Conservation (phyloP, 768 basidiomycete genomes). For the Suillus subaureus region DNA sequence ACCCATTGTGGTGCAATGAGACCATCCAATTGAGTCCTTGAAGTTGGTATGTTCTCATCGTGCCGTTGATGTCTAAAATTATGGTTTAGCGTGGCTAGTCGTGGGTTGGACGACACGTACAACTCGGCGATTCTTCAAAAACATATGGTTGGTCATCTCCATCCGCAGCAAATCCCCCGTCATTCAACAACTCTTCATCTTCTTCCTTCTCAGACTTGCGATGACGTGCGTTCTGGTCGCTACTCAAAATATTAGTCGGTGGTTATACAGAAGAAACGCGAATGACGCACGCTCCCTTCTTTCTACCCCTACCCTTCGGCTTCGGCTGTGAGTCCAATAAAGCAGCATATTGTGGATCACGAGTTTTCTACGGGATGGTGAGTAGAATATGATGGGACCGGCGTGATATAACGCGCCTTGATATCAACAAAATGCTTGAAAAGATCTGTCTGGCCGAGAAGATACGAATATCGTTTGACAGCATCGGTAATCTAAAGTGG, state of each 20-base stretch:
- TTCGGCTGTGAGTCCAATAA: constrained; percentile 87
- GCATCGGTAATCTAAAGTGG: constrained; percentile 77
- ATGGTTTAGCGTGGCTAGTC: constrained; percentile 10
- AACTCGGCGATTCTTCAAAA: constrained; percentile 92
- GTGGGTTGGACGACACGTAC: constrained; percentile 43
- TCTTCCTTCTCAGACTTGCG: constrained; percentile 98
- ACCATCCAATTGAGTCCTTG: constrained; percentile 99
- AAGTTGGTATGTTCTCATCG: constrained; percentile 92
- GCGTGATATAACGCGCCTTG: constrained; percentile 56
- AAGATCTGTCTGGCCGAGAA: constrained; percentile 96
- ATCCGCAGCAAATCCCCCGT: constrained; percentile 75
- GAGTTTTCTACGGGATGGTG: constrained; percentile 58
- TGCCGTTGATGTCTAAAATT: constrained; percentile 76
- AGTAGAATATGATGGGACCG: neutral
- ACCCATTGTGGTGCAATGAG: constrained; percentile 91
- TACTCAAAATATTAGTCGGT: constrained; percentile 31
- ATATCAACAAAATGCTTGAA: constrained; percentile 99
- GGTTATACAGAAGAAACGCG: neutral
- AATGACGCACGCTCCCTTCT: constrained; percentile 68
- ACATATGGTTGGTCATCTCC: constrained; percentile 91
- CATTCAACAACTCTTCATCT: constrained; percentile 92
- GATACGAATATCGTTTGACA: constrained; percentile 94
- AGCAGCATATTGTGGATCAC: constrained; percentile 92
- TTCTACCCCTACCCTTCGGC: constrained; percentile 81
- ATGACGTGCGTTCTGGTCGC: constrained; percentile 79